phyloP scores from a whole-genome alignment of 495 filamentous ascomycete genomes.

The Penicillium subrubescens region DNA sequence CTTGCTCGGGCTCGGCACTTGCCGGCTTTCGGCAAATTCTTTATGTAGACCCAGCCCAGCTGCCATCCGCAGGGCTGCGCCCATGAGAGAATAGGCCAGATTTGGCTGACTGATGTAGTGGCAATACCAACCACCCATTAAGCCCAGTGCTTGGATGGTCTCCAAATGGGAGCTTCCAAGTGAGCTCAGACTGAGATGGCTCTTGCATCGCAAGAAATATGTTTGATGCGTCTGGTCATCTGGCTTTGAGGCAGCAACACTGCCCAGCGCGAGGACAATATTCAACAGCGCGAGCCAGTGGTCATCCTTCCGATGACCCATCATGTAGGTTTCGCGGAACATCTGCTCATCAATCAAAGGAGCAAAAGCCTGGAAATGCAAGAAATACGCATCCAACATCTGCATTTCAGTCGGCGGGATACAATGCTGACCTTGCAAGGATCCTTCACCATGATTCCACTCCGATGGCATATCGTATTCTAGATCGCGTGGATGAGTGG shows the following conservation, averaged over 20 bases:
- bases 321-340: constrained; percentile 72
- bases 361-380: constrained; percentile 71
- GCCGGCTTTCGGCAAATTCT: constrained; percentile 56
- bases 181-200: constrained; percentile 53
- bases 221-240: constrained; percentile 71
- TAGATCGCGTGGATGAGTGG: constrained; percentile 25
- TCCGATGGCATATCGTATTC: constrained; percentile 16
- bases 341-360: constrained; percentile 77
- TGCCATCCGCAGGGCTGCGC: constrained; percentile 67
- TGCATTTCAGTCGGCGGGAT: constrained; percentile 48
- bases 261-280: constrained; percentile 79
- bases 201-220: constrained; percentile 72
- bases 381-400: constrained; percentile 77
- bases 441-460: constrained; percentile 32
- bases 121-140: constrained; percentile 74
- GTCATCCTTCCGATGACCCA: constrained; percentile 65
- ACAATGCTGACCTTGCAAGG: constrained; percentile 30
- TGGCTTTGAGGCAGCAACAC: constrained; percentile 68
- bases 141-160: constrained; percentile 65
- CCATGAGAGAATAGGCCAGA: constrained; percentile 55
- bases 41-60: constrained; percentile 75
- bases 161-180: constrained; percentile 67
- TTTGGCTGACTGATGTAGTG: constrained; percentile 77
- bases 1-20: constrained; percentile 38
- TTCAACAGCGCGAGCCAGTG: constrained; percentile 78